phyloP scores from a whole-genome alignment of 148 eudicot genomes.

The Talinum fruticosum region DNA sequence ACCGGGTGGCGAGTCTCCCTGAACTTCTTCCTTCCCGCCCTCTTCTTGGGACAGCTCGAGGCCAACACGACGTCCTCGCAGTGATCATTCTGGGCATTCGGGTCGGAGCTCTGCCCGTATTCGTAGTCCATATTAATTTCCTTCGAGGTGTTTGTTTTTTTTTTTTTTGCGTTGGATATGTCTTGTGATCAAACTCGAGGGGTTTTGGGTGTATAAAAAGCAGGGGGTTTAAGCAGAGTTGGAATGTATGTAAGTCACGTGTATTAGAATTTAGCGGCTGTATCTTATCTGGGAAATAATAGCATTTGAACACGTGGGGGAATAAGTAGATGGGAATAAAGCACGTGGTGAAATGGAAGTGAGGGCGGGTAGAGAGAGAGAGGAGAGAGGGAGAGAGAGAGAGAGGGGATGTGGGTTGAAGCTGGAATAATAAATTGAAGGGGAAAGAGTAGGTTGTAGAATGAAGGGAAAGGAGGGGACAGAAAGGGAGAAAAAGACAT shows the following conservation, averaged over 20 bases:
- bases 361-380: not conserved
- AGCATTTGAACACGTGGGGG: not conserved
- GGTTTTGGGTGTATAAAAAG: not conserved
- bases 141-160: too few species aligned
- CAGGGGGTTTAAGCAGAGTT: not conserved
- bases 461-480: not conserved
- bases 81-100: not conserved
- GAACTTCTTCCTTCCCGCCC: constrained; percentile 52
- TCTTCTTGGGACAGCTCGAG: constrained; percentile 41
- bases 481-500: not conserved
- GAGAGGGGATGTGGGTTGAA: too few species aligned
- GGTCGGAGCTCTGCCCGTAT: constrained; percentile 14
- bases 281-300: not conserved
- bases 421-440: not conserved
- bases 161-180: too few species aligned
- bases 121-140: not conserved
- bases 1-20: constrained; percentile 61
- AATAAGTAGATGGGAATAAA: too few species aligned
- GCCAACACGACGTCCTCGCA: constrained; percentile 33
- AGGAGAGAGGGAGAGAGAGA: not conserved
- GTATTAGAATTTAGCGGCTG: not conserved
- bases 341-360: not conserved
- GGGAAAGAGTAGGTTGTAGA: not conserved
- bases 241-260: constrained; percentile 20
- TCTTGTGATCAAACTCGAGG: not conserved